A percentile compares a stretch with the other conserved stretches of the same genome.
These are phyloP conservation scores for Clavispora santaluciae DNA, from an alignment of 805 yeast genomes.

Conservation along the genomic window DNA sequence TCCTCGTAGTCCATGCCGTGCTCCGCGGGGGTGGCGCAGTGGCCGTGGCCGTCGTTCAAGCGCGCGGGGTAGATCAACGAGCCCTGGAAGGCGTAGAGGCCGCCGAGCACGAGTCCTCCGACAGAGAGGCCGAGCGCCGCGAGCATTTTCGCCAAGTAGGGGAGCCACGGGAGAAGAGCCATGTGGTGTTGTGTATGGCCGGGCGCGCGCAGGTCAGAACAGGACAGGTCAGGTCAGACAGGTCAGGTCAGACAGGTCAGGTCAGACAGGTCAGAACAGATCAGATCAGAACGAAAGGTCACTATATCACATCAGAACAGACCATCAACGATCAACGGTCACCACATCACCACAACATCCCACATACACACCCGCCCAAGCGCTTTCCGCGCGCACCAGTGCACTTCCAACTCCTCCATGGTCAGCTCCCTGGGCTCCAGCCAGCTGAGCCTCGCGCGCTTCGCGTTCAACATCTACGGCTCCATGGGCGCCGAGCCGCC, in stretches of 20 bases:
- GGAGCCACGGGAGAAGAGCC: conserved; percentile 1
- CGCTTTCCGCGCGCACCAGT: not conserved
- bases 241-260: too few relatives aligned
- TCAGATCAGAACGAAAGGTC: too few relatives aligned
- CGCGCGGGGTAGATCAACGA: conserved; percentile 78
- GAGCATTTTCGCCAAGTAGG: conserved; percentile 19
- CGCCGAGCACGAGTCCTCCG: conserved; percentile 42
- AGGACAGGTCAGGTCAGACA: too few relatives aligned
- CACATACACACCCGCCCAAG: not conserved
- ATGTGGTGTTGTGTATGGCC: not conserved
- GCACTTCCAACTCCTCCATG: not conserved
- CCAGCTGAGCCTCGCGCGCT: conserved; percentile 39
- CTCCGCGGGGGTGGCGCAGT: conserved; percentile 73
- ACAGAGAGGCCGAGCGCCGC: conserved; percentile 41
- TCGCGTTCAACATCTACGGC: conserved; percentile 60
- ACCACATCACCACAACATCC: not conserved
- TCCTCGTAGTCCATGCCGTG: conserved; percentile 61
- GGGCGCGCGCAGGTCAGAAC: not conserved
- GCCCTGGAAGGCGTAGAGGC: conserved; percentile 59
- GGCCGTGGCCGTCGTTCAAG: conserved; percentile 65
- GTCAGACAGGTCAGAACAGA: too few relatives aligned
- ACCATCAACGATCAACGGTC: too few relatives aligned
- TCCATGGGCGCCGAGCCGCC: conserved; percentile 20
- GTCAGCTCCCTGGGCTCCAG: conserved; percentile 4
- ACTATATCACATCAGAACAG: too few relatives aligned